phyloP scores from a whole-genome alignment of 2,329 filamentous ascomycete species.

The Calonectria honghensis region DNA sequence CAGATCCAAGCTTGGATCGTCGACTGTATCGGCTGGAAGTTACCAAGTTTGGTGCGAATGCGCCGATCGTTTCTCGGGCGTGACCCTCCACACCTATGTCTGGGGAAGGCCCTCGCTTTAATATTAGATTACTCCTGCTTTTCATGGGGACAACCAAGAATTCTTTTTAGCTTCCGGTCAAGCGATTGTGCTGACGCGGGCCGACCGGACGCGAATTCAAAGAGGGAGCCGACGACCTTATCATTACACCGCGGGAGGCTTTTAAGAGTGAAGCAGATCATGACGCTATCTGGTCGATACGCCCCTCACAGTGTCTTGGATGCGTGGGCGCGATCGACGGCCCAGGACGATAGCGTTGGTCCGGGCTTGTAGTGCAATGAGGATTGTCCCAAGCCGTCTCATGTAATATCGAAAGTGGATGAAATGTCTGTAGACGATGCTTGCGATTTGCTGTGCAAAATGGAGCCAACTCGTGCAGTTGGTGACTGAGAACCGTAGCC shows the following conservation, averaged over 20 bases:
- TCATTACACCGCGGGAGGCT: constrained; percentile 34
- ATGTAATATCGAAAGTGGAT: constrained; percentile 23
- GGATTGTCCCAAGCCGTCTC: constrained; percentile 19
- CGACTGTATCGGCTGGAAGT: constrained; percentile 10
- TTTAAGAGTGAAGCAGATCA: constrained; percentile 38
- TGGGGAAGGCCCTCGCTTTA: not conserved
- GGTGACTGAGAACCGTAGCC: not conserved
- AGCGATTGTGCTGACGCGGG: not conserved
- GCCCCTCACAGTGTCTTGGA: constrained; percentile 46
- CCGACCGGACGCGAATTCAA: constrained; percentile 17
- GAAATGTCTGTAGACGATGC: constrained; percentile 1
- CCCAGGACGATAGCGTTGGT: constrained; percentile 20
- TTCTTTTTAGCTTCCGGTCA: constrained; percentile 1
- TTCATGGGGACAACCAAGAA: not conserved
- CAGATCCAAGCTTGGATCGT: constrained; percentile 27
- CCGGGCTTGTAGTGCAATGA: constrained; percentile 21
- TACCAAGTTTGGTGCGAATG: constrained; percentile 7
- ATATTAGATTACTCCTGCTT: not conserved
- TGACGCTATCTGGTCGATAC: constrained; percentile 12
- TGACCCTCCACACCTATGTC: not conserved
- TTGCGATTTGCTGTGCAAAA: constrained; percentile 8
- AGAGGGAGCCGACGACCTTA: constrained; percentile 31
- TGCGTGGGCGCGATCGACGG: constrained; percentile 24
- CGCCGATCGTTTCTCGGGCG: constrained; percentile 11
- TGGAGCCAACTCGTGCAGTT: not conserved